phyloP scores from a whole-genome alignment of 257 asterid species.

The Solanum rostratum region DNA sequence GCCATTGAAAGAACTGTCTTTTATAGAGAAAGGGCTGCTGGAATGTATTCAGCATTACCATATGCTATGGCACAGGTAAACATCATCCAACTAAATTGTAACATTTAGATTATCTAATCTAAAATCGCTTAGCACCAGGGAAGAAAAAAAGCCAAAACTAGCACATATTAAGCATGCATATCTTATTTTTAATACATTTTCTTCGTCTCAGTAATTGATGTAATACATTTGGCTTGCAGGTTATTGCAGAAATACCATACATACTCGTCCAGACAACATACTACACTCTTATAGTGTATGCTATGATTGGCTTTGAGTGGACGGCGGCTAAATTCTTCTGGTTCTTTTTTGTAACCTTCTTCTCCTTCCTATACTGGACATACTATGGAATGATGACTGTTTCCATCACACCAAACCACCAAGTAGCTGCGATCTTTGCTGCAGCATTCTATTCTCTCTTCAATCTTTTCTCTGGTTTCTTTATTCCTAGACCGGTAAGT shows the following conservation, averaged over 20 bases:
- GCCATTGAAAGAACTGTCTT: slow-evolving; percentile 38
- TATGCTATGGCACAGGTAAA: slow-evolving; percentile 56
- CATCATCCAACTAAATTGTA: not conserved
- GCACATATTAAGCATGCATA: not conserved
- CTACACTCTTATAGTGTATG: slow-evolving; percentile 37
- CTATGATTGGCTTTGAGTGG: slow-evolving; percentile 49
- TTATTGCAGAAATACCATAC: slow-evolving; percentile 39
- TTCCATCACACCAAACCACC: slow-evolving; percentile 43
- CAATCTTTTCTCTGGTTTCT: slow-evolving; percentile 56
- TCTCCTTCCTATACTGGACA: slow-evolving; percentile 44
- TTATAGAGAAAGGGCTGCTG: slow-evolving; percentile 53
- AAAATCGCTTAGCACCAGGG: not conserved
- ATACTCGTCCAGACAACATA: slow-evolving; percentile 32
- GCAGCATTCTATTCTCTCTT: slow-evolving; percentile 43
- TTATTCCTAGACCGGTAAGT: slow-evolving; percentile 55
- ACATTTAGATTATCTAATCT: not conserved
- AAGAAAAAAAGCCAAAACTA: not conserved
- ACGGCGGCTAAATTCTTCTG: slow-evolving; percentile 34
- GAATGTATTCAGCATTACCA: slow-evolving; percentile 51
- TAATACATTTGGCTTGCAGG: slow-evolving; percentile 16
- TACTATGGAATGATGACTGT: slow-evolving; percentile 61
- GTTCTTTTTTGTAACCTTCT: slow-evolving; percentile 46
- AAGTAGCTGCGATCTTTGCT: slow-evolving; percentile 37
- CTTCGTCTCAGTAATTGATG: not conserved
- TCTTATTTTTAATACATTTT: not conserved